Conservation (phyloP, 352 stramenopile genomes). For the Aphanomyces invadans region DNA sequence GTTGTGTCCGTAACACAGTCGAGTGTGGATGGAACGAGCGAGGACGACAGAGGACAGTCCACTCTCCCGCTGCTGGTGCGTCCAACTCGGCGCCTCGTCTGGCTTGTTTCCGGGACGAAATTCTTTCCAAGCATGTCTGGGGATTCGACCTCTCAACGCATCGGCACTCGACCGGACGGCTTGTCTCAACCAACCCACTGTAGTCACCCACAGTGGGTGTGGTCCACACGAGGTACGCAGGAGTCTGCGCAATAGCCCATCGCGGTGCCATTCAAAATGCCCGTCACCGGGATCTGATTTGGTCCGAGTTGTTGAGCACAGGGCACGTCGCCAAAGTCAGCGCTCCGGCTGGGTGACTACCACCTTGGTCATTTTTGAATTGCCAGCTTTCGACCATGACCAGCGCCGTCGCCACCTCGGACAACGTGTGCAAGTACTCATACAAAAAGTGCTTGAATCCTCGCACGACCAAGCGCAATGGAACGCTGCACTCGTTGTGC, state of each 20-base stretch:
- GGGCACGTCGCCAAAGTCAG: background rate
- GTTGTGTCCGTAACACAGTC: too few relatives aligned
- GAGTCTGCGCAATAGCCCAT: background rate
- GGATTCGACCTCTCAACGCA: too few relatives aligned
- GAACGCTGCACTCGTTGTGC: conserved; percentile 79
- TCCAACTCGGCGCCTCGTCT: too few relatives aligned
- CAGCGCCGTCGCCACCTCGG: background rate
- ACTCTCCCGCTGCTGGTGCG: too few relatives aligned
- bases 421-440: conserved; percentile 43
- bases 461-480: conserved; percentile 73
- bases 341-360: too few relatives aligned
- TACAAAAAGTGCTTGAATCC: conserved; percentile 81
- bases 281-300: background rate
- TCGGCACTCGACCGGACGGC: too few relatives aligned
- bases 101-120: too few relatives aligned
- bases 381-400: background rate
- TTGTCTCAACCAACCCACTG: background rate
- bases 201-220: background rate
- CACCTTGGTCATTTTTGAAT: too few relatives aligned
- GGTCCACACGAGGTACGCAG: background rate
- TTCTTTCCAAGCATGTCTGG: too few relatives aligned
- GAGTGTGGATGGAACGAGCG: too few relatives aligned
- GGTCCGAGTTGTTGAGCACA: background rate
- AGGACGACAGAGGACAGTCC: too few relatives aligned
- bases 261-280: background rate